These are phyloP conservation scores for Vairimorpha apis DNA, from an alignment of 371 early-diverging fungal species.

Conservation along the genomic window DNA sequence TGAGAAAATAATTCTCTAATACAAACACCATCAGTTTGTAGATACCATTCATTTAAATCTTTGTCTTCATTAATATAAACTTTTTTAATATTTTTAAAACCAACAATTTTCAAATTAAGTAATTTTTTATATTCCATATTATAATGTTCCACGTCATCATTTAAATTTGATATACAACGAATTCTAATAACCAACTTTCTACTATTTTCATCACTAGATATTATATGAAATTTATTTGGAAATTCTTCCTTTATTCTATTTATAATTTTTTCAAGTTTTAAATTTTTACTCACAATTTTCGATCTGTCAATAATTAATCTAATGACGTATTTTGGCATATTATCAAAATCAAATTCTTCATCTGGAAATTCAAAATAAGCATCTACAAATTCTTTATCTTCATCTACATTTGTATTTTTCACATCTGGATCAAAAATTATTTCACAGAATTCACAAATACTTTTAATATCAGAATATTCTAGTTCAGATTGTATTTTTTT, in stretches of 20 bases:
- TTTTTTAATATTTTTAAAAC: constrained; percentile 76
- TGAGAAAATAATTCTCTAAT: constrained; percentile 76
- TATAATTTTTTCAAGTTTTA: constrained; percentile 74
- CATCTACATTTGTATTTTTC: constrained; percentile 72
- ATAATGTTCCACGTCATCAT: constrained; percentile 74
- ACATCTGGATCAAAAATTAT: constrained; percentile 94
- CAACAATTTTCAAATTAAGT: constrained; percentile 78
- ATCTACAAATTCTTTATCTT: constrained; percentile 82
- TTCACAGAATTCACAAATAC: constrained; percentile 74
- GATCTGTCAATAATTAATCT: constrained; percentile 75
- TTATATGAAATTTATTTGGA: constrained; percentile 70
- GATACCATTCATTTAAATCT: constrained; percentile 68
- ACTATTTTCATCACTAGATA: constrained; percentile 83
- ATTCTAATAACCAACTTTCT: constrained; percentile 77
- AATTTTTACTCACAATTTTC: constrained; percentile 77
- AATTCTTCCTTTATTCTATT: constrained; percentile 67
- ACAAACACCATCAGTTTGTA: constrained; percentile 94
- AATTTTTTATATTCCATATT: constrained; percentile 73
- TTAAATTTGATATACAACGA: constrained; percentile 69
- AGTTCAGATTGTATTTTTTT: constrained; percentile 79
- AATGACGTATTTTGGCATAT: constrained; percentile 75
- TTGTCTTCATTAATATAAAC: constrained; percentile 76
- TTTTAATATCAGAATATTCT: constrained; percentile 80
- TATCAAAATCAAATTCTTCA: constrained; percentile 65
- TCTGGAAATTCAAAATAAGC: constrained; percentile 79